Evolutionary conservation across 768 basidiomycete genomes (phyloP).

Genomic region (Chalciporus pseudorubinellus): DNA sequence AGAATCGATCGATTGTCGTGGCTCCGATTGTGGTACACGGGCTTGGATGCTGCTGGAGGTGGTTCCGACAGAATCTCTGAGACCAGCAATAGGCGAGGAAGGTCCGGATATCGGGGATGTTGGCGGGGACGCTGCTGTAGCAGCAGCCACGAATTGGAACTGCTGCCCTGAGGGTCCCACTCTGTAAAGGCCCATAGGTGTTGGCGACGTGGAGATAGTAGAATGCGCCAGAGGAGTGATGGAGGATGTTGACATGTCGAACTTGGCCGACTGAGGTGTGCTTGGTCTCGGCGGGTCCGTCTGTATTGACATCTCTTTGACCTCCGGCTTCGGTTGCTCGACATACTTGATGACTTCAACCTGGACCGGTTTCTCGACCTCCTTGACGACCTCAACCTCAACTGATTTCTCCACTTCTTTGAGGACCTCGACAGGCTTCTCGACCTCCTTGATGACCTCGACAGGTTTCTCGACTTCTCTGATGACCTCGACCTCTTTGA

Average conservation of each 20-base stretch:
- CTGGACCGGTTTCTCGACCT: conserved; percentile 24
- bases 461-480: conserved; percentile 21
- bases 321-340: conserved; percentile 55
- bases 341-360: conserved; percentile 30
- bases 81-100: conserved; percentile 37
- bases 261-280: conserved; percentile 28
- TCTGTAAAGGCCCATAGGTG: conserved; percentile 48
- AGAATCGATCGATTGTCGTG: conserved; percentile 73
- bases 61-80: conserved; percentile 52
- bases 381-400: conserved; percentile 39
- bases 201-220: conserved; percentile 29
- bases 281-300: conserved; percentile 54
- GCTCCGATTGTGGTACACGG: conserved; percentile 54
- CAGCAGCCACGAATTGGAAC: conserved; percentile 56
- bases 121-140: conserved; percentile 39
- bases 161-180: conserved; percentile 56
- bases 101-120: conserved; percentile 24
- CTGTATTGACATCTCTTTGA: conserved; percentile 75
- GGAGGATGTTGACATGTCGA: conserved; percentile 28
- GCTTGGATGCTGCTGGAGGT: conserved; percentile 44
- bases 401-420: conserved; percentile 31
- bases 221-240: conserved; percentile 35
- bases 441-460: conserved; percentile 26
- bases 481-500: conserved; percentile 27
- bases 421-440: conserved; percentile 21